phyloP scores from a whole-genome alignment of 2,329 filamentous ascomycete species.

The Pseudopithomyces maydicus region DNA sequence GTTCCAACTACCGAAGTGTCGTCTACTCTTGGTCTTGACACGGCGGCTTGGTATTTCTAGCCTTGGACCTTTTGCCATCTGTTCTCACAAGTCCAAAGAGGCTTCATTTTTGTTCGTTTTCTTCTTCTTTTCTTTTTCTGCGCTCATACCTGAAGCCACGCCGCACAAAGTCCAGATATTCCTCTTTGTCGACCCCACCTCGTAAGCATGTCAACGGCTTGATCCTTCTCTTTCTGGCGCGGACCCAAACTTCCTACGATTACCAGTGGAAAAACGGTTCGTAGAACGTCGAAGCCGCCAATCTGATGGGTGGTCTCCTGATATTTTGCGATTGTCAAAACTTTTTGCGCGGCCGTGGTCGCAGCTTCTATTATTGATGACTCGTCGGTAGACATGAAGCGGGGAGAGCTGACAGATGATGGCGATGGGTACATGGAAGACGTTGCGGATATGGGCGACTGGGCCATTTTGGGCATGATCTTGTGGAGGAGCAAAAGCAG shows the following conservation, averaged over 20 bases:
- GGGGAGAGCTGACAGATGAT: neutral
- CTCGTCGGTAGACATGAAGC: neutral
- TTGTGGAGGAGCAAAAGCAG: slow-evolving; percentile 25
- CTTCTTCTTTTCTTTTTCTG: neutral
- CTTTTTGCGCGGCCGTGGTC: slow-evolving; percentile 7
- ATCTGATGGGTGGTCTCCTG: slow-evolving; percentile 28
- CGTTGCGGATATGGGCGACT: neutral
- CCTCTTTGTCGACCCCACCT: slow-evolving; percentile 29
- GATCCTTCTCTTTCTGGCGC: slow-evolving; percentile 12
- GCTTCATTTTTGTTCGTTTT: neutral
- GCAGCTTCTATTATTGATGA: neutral
- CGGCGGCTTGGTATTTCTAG: too few species aligned
- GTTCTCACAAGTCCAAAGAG: neutral
- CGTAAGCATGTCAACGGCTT: slow-evolving; percentile 26
- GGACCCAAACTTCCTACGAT: slow-evolving; percentile 28
- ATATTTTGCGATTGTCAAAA: slow-evolving; percentile 18
- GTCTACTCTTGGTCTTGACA: too few species aligned
- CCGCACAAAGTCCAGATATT: slow-evolving; percentile 16
- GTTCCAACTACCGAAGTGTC: too few species aligned
- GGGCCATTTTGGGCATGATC: slow-evolving; percentile 11
- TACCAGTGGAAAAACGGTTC: slow-evolving; percentile 30
- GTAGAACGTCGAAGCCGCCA: slow-evolving; percentile 30
- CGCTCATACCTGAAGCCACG: slow-evolving; percentile 18
- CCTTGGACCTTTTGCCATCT: too few species aligned
- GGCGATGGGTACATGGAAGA: neutral